These are phyloP conservation scores for Globisporangium viniferum DNA, from an alignment of 352 stramenopile genomes.

Conservation along the genomic window DNA sequence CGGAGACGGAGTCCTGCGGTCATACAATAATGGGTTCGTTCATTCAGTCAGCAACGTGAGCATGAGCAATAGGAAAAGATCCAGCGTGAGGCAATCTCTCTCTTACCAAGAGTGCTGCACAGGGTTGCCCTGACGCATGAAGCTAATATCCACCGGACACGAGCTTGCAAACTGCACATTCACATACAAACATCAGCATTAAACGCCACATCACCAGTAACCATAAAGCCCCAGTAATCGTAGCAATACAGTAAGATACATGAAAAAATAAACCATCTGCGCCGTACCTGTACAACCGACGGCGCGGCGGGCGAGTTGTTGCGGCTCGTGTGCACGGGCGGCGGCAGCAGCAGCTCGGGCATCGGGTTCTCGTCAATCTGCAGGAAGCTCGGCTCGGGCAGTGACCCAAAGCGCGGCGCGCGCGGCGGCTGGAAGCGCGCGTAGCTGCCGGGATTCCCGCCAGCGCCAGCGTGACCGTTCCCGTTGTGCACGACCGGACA, in stretches of 20 bases:
- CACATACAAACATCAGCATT: background rate
- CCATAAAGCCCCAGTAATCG: no score
- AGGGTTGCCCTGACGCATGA: constrained; percentile 37
- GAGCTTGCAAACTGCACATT: constrained; percentile 56
- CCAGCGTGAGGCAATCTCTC: background rate
- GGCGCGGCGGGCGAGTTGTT: constrained; percentile 29
- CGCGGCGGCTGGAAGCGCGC: constrained; percentile 40
- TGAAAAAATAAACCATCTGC: no score
- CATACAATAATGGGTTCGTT: background rate
- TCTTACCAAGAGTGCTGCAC: constrained; percentile 42
- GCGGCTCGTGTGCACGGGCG: constrained; percentile 26
- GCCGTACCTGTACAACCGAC: constrained; percentile 47
- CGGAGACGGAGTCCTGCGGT: constrained; percentile 19
- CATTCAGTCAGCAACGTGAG: background rate
- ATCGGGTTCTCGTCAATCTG: constrained; percentile 39
- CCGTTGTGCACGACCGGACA: constrained; percentile 53
- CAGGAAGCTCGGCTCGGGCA: constrained; percentile 60
- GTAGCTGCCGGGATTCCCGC: constrained; percentile 15
- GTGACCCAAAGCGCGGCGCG: constrained; percentile 54
- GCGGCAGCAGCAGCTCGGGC: constrained; percentile 56
- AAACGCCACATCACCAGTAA: background rate
- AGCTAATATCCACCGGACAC: constrained; percentile 63
- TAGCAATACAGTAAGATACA: no score
- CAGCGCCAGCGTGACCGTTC: constrained; percentile 20
- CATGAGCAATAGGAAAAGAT: background rate